These are phyloP conservation scores for Globisporangium parvum DNA, from an alignment of 352 stramenopile genomes.

Conservation along the genomic window DNA sequence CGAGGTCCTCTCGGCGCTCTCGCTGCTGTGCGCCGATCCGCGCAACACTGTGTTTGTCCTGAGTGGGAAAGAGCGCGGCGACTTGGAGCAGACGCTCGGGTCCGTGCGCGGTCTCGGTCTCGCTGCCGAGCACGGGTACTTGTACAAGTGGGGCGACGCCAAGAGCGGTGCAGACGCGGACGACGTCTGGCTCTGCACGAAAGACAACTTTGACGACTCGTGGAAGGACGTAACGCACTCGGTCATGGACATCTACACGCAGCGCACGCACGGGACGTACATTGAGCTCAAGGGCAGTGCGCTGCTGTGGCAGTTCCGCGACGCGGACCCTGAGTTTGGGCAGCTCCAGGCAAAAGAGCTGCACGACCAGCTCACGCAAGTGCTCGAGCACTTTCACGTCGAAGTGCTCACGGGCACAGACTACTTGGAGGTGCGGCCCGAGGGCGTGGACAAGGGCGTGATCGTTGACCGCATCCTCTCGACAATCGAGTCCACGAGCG, in stretches of 20 bases:
- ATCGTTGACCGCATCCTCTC: constrained; percentile 95
- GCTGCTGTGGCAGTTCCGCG: constrained; percentile 98
- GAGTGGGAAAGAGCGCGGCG: constrained; percentile 93
- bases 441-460: constrained; percentile 98
- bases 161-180: constrained; percentile 27
- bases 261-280: constrained; percentile 98
- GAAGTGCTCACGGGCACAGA: constrained; percentile 89
- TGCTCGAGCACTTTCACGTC: constrained; percentile 94
- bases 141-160: constrained; percentile 93
- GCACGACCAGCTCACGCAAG: constrained; percentile 95
- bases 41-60: constrained; percentile 99
- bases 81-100: constrained; percentile 92
- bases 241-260: constrained; percentile 99
- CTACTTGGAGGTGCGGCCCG: constrained; percentile 93
- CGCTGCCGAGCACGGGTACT: constrained; percentile 97
- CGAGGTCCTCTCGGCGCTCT: constrained; percentile 86
- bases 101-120: constrained; percentile 94
- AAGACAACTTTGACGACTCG: constrained; percentile 91
- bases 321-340: constrained; percentile 98
- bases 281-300: constrained; percentile 98
- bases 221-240: constrained; percentile 97
- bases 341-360: constrained; percentile 98
- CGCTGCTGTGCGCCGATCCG: constrained; percentile 90
- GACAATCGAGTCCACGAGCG: constrained; percentile 74
- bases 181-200: constrained; percentile 79